A percentile compares a stretch with the other conserved stretches of the same genome.
These are phyloP conservation scores for Pythium insidiosum DNA, from an alignment of 352 stramenopile species.

Conservation along the genomic window DNA sequence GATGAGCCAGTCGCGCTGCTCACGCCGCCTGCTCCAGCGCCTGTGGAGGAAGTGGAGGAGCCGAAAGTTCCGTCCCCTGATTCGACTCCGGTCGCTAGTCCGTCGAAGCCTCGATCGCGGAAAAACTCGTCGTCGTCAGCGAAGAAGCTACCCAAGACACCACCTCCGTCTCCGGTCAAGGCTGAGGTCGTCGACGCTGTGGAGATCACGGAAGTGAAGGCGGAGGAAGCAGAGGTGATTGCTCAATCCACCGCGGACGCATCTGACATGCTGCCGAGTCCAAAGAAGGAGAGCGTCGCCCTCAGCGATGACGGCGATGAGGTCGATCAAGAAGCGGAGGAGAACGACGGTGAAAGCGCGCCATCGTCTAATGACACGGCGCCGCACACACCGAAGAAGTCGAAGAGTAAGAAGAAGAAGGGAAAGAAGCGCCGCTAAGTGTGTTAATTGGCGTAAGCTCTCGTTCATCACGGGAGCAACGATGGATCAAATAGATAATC, in stretches of 20 bases:
- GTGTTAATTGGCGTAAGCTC: too few species aligned
- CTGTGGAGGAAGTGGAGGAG: background rate
- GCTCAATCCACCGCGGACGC: background rate
- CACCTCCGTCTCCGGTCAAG: constrained; percentile 7
- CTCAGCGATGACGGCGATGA: constrained; percentile 5
- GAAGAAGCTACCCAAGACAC: constrained; percentile 10
- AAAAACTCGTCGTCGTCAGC: constrained; percentile 13
- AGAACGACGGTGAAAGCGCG: constrained; percentile 13
- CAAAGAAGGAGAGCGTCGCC: constrained; percentile 5
- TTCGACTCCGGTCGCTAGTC: constrained; percentile 6
- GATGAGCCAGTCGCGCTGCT: constrained; percentile 9
- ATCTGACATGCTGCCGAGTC: too few species aligned
- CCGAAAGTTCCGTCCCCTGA: constrained; percentile 1
- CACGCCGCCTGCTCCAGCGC: background rate
- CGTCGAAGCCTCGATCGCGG: constrained; percentile 14
- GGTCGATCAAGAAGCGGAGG: constrained; percentile 3
- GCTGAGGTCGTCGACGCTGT: background rate
- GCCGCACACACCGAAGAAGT: constrained; percentile 23
- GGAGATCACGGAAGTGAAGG: background rate
- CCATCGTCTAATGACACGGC: constrained; percentile 10
- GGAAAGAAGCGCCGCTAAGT: constrained; percentile 42
- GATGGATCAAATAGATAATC: too few species aligned
- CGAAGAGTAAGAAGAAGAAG: constrained; percentile 58
- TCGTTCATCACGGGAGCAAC: too few species aligned
- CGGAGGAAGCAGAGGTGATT: background rate